A percentile compares a stretch with the other conserved stretches of the same genome.
phyloP scores from a whole-genome alignment of 176 grass and related monocot genomes.

The Puccinellia tenuiflora region DNA sequence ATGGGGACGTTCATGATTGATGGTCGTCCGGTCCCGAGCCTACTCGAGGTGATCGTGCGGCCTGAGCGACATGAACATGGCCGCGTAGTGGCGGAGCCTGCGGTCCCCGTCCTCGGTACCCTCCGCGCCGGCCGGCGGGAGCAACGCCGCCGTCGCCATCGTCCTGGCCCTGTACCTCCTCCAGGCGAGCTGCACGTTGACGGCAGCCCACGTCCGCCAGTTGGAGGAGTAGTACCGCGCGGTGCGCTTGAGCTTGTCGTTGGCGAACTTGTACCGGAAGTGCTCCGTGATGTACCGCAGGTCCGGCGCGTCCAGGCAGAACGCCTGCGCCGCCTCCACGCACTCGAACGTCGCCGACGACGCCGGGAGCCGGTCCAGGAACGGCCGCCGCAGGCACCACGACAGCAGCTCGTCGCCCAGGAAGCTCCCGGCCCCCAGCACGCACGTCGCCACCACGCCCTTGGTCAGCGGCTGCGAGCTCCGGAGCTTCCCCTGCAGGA shows the following conservation, averaged over 20 bases:
- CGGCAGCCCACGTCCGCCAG: constrained; percentile 92
- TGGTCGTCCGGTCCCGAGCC: neutral
- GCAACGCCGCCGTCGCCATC: neutral
- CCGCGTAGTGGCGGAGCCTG: constrained; percentile 69
- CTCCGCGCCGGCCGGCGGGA: neutral
- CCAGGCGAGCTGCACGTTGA: constrained; percentile 99
- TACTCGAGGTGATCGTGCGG: constrained; percentile 94
- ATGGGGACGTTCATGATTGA: no score
- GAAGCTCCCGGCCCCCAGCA: constrained; percentile 66
- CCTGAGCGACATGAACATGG: constrained; percentile 95
- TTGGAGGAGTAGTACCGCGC: constrained; percentile 93
- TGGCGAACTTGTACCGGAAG: constrained; percentile 94
- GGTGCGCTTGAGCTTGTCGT: constrained; percentile 83
- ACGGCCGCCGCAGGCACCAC: constrained; percentile 83
- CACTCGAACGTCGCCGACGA: constrained; percentile 87
- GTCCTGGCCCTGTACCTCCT: constrained; percentile 49
- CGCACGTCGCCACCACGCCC: constrained; percentile 74
- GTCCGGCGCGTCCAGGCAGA: constrained; percentile 63
- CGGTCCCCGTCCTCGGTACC: constrained; percentile 45
- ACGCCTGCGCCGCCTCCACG: constrained; percentile 69
- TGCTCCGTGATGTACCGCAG: constrained; percentile 94
- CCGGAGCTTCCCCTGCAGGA: constrained; percentile 64
- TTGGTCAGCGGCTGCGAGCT: constrained; percentile 79
- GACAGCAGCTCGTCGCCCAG: constrained; percentile 96
- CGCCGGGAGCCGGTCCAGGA: constrained; percentile 61